These are phyloP conservation scores for Thozetella sp. DNA, from an alignment of 495 filamentous ascomycete species.

Conservation along the genomic window DNA sequence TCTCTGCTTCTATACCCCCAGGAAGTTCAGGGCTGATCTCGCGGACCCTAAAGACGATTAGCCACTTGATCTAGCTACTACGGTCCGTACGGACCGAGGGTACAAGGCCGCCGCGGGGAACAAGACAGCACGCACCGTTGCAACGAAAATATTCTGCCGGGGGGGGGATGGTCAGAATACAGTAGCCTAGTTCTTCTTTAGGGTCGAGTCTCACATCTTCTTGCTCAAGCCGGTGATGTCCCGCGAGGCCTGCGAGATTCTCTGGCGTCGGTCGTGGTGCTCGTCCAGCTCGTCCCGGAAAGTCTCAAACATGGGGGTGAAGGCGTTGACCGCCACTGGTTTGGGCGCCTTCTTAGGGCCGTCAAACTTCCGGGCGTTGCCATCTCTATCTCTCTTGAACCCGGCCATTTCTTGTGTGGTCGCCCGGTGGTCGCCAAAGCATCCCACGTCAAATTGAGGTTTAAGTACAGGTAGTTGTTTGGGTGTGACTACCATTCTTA, in stretches of 20 bases:
- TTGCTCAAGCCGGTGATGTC: slow-evolving; percentile 94
- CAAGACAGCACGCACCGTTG: slow-evolving; percentile 64
- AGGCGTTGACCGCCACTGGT: slow-evolving; percentile 33
- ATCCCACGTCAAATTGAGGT: not conserved
- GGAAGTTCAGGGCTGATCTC: slow-evolving; percentile 66
- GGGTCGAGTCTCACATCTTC: slow-evolving; percentile 75
- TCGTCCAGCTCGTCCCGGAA: slow-evolving; percentile 90
- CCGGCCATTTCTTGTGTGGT: slow-evolving; percentile 33
- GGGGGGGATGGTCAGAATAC: slow-evolving; percentile 3
- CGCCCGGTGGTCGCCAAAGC: not conserved
- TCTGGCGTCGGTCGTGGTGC: slow-evolving; percentile 90
- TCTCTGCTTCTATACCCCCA: slow-evolving; percentile 62
- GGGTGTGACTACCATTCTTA: not conserved
- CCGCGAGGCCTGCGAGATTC: slow-evolving; percentile 82
- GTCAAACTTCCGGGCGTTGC: slow-evolving; percentile 45
- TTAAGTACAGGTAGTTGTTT: slow-evolving; percentile 2
- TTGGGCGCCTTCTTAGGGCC: slow-evolving; percentile 25
- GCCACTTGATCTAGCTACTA: too few relatives aligned
- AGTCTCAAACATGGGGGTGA: slow-evolving; percentile 78
- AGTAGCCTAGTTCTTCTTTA: slow-evolving; percentile 4
- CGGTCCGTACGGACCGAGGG: too few relatives aligned
- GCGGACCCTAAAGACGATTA: slow-evolving; percentile 53
- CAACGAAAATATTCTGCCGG: slow-evolving; percentile 81
- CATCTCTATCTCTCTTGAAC: slow-evolving; percentile 63
- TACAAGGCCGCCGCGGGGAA: not conserved